phyloP scores from a whole-genome alignment of 306 rosid genomes.

The Hippophae tibetana region DNA sequence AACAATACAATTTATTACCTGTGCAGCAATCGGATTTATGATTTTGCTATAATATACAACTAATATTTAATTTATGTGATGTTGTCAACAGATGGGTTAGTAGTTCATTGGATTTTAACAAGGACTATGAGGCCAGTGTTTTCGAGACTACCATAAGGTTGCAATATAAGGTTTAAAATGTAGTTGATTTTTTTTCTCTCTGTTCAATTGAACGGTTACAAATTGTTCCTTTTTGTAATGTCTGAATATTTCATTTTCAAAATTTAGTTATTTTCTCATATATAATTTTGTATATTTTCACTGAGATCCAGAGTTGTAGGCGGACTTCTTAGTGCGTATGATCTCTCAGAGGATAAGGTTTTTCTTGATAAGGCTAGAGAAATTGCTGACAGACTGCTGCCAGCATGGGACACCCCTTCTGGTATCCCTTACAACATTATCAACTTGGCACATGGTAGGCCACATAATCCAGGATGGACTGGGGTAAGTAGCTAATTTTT shows the following conservation, averaged over 20 bases:
- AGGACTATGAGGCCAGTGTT: conserved; percentile 93
- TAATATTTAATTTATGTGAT: conserved; percentile 2
- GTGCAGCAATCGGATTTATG: not conserved
- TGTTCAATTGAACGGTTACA: conserved; percentile 12
- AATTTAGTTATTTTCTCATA: conserved; percentile 7
- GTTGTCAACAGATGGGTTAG: conserved; percentile 77
- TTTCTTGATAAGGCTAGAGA: conserved; percentile 89
- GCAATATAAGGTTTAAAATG: conserved; percentile 79
- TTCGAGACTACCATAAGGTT: conserved; percentile 99
- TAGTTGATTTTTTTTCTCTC: conserved; percentile 30
- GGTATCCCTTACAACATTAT: conserved; percentile 94
- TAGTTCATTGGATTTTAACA: conserved; percentile 78
- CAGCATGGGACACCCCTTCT: conserved; percentile 89
- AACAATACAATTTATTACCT: not conserved
- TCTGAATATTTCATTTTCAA: conserved; percentile 1
- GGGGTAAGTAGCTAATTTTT: conserved; percentile 53
- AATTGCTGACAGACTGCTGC: conserved; percentile 89
- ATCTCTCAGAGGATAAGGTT: conserved; percentile 81
- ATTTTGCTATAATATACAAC: not conserved
- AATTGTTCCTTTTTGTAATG: conserved; percentile 14
- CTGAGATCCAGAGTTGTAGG: conserved; percentile 82
- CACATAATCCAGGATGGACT: conserved; percentile 90
- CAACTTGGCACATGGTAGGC: conserved; percentile 69
- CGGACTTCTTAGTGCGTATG: conserved; percentile 96
- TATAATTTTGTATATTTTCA: conserved; percentile 21